Conservation (phyloP, 768 basidiomycete genomes). For the Hygrocybe coccinea region DNA sequence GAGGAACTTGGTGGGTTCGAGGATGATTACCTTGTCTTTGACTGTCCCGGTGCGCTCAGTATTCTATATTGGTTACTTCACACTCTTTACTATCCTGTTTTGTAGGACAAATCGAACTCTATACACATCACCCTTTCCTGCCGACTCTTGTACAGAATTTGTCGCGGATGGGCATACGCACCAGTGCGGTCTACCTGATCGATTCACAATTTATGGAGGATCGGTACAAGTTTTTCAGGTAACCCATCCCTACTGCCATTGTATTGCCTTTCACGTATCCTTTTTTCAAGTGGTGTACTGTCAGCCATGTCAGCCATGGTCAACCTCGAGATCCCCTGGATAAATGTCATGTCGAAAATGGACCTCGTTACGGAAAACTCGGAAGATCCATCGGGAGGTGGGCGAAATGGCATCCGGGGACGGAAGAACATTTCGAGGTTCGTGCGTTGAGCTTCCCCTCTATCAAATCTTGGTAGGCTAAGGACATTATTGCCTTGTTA, state of each 20-base stretch:
- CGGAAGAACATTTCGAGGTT: slow-evolving; percentile 82
- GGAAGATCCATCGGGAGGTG: slow-evolving; percentile 52
- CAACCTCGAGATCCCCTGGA: slow-evolving; percentile 92
- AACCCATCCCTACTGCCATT: background rate
- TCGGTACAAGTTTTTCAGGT: slow-evolving; percentile 96
- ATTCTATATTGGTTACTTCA: background rate
- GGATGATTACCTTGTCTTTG: slow-evolving; percentile 91
- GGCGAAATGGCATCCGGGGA: slow-evolving; percentile 67
- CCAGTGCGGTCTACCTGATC: slow-evolving; percentile 87
- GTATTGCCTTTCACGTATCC: background rate
- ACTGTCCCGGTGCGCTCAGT: slow-evolving; percentile 69
- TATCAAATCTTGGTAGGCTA: background rate
- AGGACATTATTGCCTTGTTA: slow-evolving; percentile 22
- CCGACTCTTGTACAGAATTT: slow-evolving; percentile 81
- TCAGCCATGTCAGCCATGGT: slow-evolving; percentile 99
- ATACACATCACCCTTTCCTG: slow-evolving; percentile 96
- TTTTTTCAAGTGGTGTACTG: slow-evolving; percentile 69
- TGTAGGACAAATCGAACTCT: slow-evolving; percentile 93
- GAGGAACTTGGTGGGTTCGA: slow-evolving; percentile 94
- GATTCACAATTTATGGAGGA: slow-evolving; percentile 99
- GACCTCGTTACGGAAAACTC: slow-evolving; percentile 75
- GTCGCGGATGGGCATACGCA: slow-evolving; percentile 71
- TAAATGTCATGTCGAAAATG: slow-evolving; percentile 99
- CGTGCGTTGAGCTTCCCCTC: slow-evolving; percentile 15
- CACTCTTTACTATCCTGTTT: background rate